phyloP scores from a whole-genome alignment of 2,329 filamentous ascomycete species.

The Helicocarpus griseus region DNA sequence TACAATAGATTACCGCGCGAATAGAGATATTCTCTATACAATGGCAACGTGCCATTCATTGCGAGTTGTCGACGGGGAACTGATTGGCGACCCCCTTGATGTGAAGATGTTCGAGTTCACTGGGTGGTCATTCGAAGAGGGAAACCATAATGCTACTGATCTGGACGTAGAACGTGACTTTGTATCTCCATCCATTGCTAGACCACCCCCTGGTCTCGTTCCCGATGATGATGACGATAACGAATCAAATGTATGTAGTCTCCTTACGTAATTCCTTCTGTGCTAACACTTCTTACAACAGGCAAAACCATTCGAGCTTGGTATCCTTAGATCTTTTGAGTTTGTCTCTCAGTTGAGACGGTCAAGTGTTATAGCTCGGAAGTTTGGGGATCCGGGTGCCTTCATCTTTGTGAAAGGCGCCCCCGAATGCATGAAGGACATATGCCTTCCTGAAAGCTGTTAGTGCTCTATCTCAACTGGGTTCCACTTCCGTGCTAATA shows the following conservation, averaged over 20 bases:
- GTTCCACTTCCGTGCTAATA: conserved; percentile 18
- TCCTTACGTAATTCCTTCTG: not conserved
- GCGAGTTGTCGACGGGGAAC: conserved; percentile 72
- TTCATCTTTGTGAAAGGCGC: conserved; percentile 94
- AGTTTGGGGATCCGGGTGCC: conserved; percentile 74
- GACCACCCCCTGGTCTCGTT: conserved; percentile 57
- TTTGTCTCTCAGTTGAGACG: conserved; percentile 88
- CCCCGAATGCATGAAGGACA: conserved; percentile 91
- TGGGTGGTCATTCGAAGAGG: conserved; percentile 84
- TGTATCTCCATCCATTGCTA: conserved; percentile 66
- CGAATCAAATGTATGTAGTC: conserved; percentile 12
- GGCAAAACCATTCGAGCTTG: conserved; percentile 63
- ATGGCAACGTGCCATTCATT: conserved; percentile 98
- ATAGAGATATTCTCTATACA: conserved; percentile 70
- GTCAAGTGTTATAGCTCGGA: conserved; percentile 84
- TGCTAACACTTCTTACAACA: conserved; percentile 1
- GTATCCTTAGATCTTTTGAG: conserved; percentile 84
- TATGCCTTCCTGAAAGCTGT: conserved; percentile 75
- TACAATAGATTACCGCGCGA: conserved; percentile 49
- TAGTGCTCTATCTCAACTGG: conserved; percentile 26
- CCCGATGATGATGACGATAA: conserved; percentile 42
- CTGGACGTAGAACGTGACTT: conserved; percentile 69
- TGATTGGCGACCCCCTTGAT: conserved; percentile 88
- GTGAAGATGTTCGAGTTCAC: conserved; percentile 99
- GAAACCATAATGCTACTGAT: conserved; percentile 55